Base-by-base conservation (phyloP, 495 filamentous ascomycete genomes). In the Barbatosphaeria neglecta region DNA sequence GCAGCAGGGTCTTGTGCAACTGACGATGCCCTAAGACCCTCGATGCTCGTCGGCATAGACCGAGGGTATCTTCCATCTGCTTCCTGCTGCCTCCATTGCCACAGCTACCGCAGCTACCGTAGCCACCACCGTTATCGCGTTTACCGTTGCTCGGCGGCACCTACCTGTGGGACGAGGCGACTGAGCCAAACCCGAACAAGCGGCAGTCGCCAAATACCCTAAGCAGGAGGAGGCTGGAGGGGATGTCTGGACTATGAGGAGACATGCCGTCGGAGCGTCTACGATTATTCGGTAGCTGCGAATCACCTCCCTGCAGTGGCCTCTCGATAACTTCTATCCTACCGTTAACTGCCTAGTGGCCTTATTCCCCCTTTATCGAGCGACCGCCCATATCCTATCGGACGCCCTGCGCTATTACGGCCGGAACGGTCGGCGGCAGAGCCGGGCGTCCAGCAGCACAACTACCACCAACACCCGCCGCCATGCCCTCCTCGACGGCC, bases 401-500 rank as follows among this genome's bases (percentile, higher is more conserved):
- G n/a, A n/a, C n/a, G n/a, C n/a, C n/a, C n/a, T n/a, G n/a, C n/a
- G n/a, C n/a, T n/a, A n/a, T n/a, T n/a, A n/a, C n/a, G 31, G 31
- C 31, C 7, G 27, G 9, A 13, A 10, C 27, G 2, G 27, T 13
- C 9, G 27, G 9, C 2, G 2, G 9, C 2, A 3, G 9, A 31
- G 27, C 27, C 9, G 27, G 9, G 15, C 9, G 9, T 31, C 15
- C 27, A 8, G 22, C 31, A 5, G 13, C 19, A 31, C 48, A 45
- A 44, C 54, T 31, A 35, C 50, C 54, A 13, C 45, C 56, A 4
- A 16, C 53, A 17, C 31, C 44, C 20, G 39, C 43, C 1, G 45
- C 55, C 17, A 37, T 42, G 6, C 57, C 57, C 8, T 22, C 52
- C 1, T 62, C 61, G 4, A 50, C 59, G 0, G 40, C 46, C 23